Base-by-base conservation (phyloP, 768 basidiomycete genomes). In the Paxillus rubicundulus region DNA sequence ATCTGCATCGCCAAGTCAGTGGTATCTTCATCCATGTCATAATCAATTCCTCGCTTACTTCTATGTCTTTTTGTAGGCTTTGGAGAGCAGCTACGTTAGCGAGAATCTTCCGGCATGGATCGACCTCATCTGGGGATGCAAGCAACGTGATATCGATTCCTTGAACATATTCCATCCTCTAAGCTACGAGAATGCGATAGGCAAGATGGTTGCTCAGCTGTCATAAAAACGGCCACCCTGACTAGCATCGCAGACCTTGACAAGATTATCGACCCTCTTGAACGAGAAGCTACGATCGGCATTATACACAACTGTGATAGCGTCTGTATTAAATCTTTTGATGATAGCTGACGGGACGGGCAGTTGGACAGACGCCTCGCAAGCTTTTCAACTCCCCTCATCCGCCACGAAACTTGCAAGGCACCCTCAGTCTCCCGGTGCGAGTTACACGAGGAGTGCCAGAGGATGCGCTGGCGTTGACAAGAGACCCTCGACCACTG, bases 121-220 rank as follows among this genome's bases (percentile, higher is more conserved):
- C 58, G 95, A 98, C 62, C 78, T 97, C 28, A 89, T 95, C 47
- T 98, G 94, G 91, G 90, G 90, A 33, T 82, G 71, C 67, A 89
- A 89, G 55, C 91, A 96, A 75, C 83, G 82, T 4, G 92, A 95
- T 62, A 74, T 81, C 0, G 80, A 79, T 7, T 81, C 87, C 0
- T 70, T 86, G 53, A 98, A 97, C 60, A 88, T 86, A 7, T 97
- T 92, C 73, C 94, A 97, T 68, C 95, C 94, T 0, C 72, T 97
- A 33, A 95, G 92, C 14, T 97, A 97, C 61, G 92, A 94, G 60
- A 92, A 93, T 4, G 86, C 90, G 0, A 88, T 96, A 55, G 86
- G 89, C 84, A 52, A 17, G 73, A 49, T 16, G 13, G 13, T 16
- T 44, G 33, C 21, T 4, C 27, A 14, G 33, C 1, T 24, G 8